Evolutionary conservation across 345 rosid species (phyloP).

Genomic region (Populus nigra): DNA sequence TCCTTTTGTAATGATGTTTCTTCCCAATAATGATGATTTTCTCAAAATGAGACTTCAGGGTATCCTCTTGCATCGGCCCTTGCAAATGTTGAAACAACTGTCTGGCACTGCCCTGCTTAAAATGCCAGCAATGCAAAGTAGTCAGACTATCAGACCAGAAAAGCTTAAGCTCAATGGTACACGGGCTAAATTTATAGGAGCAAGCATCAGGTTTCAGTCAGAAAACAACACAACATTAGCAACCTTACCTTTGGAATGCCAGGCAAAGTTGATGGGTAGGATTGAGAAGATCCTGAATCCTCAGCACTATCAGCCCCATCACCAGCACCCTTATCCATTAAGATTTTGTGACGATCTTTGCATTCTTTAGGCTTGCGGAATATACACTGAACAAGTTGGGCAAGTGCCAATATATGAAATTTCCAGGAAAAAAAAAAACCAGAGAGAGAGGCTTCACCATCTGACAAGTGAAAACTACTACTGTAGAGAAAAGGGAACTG

Average conservation of each 20-base stretch:
- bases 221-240: not conserved
- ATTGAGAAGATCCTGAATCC: conserved; percentile 95
- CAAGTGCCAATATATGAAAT: conserved; percentile 2
- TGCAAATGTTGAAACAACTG: conserved; percentile 95
- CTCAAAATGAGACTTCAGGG: conserved; percentile 94
- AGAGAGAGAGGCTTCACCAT: conserved; percentile 9
- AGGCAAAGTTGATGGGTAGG: conserved; percentile 98
- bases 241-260: conserved; percentile 90
- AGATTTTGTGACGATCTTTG: conserved; percentile 91
- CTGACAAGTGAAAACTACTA: not conserved
- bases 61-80: conserved; percentile 96
- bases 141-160: not conserved
- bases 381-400: conserved; percentile 56
- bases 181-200: not conserved
- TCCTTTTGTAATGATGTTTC: conserved; percentile 55
- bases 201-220: not conserved
- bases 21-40: conserved; percentile 78
- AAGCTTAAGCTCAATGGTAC: conserved; percentile 2
- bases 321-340: conserved; percentile 82
- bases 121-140: conserved; percentile 26
- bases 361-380: conserved; percentile 87
- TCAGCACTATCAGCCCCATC: conserved; percentile 99
- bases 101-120: conserved; percentile 92
- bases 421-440: not conserved
- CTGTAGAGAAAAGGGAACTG: conserved; percentile 1